Evolutionary conservation across 2,329 filamentous ascomycete species (phyloP).

Genomic region (Neofusicoccum sp.): DNA sequence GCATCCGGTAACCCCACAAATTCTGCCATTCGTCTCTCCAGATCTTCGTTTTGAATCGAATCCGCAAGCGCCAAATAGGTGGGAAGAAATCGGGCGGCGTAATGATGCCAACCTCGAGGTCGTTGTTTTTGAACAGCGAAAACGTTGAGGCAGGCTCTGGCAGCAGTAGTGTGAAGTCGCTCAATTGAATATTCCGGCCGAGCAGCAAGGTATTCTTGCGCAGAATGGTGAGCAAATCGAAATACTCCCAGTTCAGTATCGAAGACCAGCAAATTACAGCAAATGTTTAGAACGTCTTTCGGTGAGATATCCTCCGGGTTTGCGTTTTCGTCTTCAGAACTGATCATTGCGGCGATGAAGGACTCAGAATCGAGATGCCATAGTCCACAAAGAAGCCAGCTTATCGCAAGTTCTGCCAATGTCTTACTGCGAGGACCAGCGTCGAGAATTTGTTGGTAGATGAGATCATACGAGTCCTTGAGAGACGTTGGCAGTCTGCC

Average conservation of each 20-base stretch:
- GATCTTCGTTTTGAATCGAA: too few species aligned
- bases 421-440: constrained; percentile 4
- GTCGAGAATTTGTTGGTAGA: constrained; percentile 17
- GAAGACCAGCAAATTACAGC: constrained; percentile 30
- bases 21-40: too few species aligned
- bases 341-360: constrained; percentile 21
- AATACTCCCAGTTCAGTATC: constrained; percentile 27
- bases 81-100: too few species aligned
- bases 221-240: constrained; percentile 34
- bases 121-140: too few species aligned
- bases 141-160: too few species aligned
- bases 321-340: not conserved
- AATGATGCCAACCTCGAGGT: too few species aligned
- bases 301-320: constrained; percentile 16
- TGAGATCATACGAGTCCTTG: constrained; percentile 17
- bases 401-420: constrained; percentile 21
- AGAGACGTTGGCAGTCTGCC: constrained; percentile 25
- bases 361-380: constrained; percentile 19
- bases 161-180: too few species aligned
- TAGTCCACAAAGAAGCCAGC: constrained; percentile 25
- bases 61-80: too few species aligned
- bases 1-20: too few species aligned
- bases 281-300: constrained; percentile 25
- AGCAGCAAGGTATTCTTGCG: constrained; percentile 29
- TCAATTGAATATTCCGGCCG: constrained; percentile 25